Evolutionary conservation across 305 asterid genomes (phyloP), one percentile per base, ranked within the genome.

Genomic region (Euphrasia arctica): DNA sequence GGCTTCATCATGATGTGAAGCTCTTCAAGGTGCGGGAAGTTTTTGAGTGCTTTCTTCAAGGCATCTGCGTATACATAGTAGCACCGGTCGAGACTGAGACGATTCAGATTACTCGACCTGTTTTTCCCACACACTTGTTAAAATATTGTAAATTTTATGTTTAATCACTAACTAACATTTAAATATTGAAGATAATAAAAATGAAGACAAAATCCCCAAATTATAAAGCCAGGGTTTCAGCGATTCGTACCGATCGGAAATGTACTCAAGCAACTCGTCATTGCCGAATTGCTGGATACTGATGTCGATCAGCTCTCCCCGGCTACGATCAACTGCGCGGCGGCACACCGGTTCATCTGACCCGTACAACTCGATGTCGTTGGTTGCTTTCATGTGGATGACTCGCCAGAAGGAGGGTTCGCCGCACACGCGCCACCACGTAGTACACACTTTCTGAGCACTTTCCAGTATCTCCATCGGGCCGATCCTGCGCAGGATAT

Each of bases 11-110:
- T 1, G 27, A 85, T 48, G 54, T 79, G 80, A 25, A 85, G 74
- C 69, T 83, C 84, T 81, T 85, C 87, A 65, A 85, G 59, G 39
- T 64, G 56, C 2, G 83, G 81, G n/a, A 80, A 50, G 1, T 52
- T 64, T 62, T 66, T 67, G n/a, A 80, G 59, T 62, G 82, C 80
- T 73, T 55, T 48, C 39, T 52, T 29, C 65, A 85, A 32, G 60
- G 63, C 75, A 54, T 64, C 71, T 28, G 69, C 48, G 8, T 79
- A 67, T 65, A 83, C 12, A 18, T 9, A 14, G 28, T 47, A 25
- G 62, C 79, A 54, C 47, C 0, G 13, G 39, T 41, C 71, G 52
- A 85, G 78, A 18, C 60, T 78, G 56, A 85, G 86, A 52, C 77
- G 72, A 54, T 62, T 73, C 55, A 83, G 84, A 60, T 59, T 69